A percentile compares a stretch with the other conserved stretches of the same genome.
phyloP scores from a whole-genome alignment of 2,329 filamentous ascomycete genomes.

The Trichoderma endophyticum region DNA sequence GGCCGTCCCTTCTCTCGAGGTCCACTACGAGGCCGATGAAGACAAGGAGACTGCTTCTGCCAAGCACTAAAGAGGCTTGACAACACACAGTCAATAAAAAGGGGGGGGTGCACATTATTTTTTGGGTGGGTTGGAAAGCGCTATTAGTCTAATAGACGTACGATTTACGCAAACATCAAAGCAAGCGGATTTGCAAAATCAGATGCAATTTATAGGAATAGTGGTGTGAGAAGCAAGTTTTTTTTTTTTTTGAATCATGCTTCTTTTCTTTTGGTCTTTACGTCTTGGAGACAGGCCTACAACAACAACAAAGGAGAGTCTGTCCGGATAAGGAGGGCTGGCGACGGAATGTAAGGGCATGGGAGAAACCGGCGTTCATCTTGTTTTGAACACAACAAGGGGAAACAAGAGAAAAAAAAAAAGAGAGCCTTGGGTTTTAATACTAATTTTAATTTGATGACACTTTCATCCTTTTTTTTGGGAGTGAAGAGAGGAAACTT shows the following conservation, averaged over 20 bases:
- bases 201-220: neutral
- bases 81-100: neutral
- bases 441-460: slow-evolving; percentile 16
- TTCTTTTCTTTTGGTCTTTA: neutral
- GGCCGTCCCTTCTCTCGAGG: slow-evolving; percentile 21
- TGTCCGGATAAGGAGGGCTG: neutral
- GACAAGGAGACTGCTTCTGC: slow-evolving; percentile 14
- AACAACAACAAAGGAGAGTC: neutral
- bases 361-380: neutral
- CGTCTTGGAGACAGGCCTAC: neutral
- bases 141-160: neutral
- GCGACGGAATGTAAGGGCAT: neutral
- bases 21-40: slow-evolving; percentile 25
- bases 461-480: neutral
- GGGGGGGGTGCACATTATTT: neutral
- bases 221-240: neutral
- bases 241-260: neutral
- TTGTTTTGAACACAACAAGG: neutral
- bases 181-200: neutral
- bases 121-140: neutral
- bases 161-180: neutral
- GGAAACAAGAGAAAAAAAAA: neutral
- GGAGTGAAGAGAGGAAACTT: neutral
- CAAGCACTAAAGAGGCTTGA: neutral
- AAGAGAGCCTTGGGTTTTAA: neutral